phyloP scores from a whole-genome alignment of 805 yeast species.

The Nakazawaea holstii region DNA sequence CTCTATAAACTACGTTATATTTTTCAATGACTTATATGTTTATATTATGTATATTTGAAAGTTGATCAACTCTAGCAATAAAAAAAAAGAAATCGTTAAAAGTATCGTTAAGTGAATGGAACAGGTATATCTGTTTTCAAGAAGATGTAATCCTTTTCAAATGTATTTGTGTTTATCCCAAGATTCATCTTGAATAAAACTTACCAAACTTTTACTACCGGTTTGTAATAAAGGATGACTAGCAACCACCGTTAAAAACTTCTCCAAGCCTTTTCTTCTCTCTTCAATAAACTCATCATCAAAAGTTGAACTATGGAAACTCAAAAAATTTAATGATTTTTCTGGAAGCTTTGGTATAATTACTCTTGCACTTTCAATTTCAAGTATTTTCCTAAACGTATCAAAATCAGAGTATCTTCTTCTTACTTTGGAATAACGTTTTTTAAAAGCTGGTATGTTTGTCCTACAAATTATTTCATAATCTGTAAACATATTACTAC shows the following conservation, averaged over 20 bases:
- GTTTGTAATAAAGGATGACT: constrained; percentile 94
- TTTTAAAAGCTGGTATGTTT: constrained; percentile 81
- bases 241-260: constrained; percentile 71
- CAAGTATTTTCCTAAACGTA: constrained; percentile 64
- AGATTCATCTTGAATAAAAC: constrained; percentile 81
- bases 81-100: too few species aligned
- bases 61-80: too few species aligned
- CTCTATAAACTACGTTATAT: too few species aligned
- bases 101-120: too few species aligned
- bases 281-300: constrained; percentile 78
- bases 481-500: constrained; percentile 76
- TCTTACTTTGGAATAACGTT: constrained; percentile 60
- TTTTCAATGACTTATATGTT: too few species aligned
- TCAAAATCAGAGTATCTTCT: constrained; percentile 91
- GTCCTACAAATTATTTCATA: constrained; percentile 88
- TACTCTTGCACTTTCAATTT: constrained; percentile 72
- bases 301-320: constrained; percentile 57
- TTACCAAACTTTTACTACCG: constrained; percentile 69
- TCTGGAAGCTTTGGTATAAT: constrained; percentile 87
- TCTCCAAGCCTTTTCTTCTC: constrained; percentile 78
- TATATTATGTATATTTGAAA: too few species aligned
- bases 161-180: constrained; percentile 49
- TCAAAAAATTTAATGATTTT: constrained; percentile 52
- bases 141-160: neutral
- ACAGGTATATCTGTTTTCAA: neutral